phyloP scores from a whole-genome alignment of 2,329 filamentous ascomycete genomes.

The Aspergillus uvarum region DNA sequence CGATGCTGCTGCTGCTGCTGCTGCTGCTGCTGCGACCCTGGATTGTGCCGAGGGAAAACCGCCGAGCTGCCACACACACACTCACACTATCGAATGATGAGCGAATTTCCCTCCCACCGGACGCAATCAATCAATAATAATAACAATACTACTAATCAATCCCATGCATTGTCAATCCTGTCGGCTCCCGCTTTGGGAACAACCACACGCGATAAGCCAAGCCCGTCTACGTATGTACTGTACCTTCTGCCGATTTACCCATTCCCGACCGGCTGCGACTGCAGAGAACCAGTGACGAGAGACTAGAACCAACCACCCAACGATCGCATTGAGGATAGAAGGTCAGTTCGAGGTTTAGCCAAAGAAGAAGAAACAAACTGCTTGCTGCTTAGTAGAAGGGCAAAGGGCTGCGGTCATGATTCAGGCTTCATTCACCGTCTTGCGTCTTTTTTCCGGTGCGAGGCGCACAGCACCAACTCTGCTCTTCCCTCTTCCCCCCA shows the following conservation, averaged over 20 bases:
- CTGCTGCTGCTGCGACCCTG: neutral
- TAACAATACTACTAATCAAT: neutral
- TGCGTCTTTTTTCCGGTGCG: neutral
- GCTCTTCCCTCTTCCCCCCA: neutral
- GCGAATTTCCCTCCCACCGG: neutral
- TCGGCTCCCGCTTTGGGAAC: neutral
- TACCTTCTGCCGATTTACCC: neutral
- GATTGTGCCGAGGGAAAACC: neutral
- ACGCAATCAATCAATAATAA: neutral
- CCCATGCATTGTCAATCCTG: neutral
- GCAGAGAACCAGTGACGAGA: too few species aligned
- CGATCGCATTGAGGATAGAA: neutral
- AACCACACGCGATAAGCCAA: neutral
- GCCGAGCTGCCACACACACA: neutral
- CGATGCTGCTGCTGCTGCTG: slow-evolving; percentile 3
- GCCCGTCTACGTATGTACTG: neutral
- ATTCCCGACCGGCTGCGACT: neutral
- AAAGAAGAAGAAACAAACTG: too few species aligned
- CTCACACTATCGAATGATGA: neutral
- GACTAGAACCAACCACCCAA: neutral
- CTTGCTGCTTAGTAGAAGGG: too few species aligned
- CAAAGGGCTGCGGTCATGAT: too few species aligned
- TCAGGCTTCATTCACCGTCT: neutral
- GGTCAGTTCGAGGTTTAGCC: neutral
- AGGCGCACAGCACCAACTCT: neutral